These are phyloP conservation scores for Aspergillus vadensis DNA, from an alignment of 2,329 filamentous ascomycete genomes.

Conservation along the genomic window DNA sequence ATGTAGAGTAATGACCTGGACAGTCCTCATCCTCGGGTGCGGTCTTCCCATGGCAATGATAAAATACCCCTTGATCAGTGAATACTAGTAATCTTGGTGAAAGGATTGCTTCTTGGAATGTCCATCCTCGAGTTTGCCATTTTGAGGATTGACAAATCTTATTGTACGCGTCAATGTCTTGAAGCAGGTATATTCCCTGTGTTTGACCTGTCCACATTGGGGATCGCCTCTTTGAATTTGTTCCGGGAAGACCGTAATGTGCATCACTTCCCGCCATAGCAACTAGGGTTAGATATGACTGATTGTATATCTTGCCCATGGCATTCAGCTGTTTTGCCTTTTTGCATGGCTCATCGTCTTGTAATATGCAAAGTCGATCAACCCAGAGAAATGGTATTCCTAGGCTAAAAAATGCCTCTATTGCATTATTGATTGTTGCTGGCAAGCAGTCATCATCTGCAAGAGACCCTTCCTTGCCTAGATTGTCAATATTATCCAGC, in stretches of 20 bases:
- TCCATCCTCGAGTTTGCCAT: slow-evolving; percentile 1
- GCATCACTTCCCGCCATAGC: not conserved
- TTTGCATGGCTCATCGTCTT: not conserved
- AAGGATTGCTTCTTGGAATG: not conserved
- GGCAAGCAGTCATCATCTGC: not conserved
- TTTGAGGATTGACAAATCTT: not conserved
- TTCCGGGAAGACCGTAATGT: not conserved
- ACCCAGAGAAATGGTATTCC: not conserved
- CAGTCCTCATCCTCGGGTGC: not conserved
- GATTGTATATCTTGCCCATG: not conserved
- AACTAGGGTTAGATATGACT: slow-evolving; percentile 2
- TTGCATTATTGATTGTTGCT: not conserved
- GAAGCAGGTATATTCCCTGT: not conserved
- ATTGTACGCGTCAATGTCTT: not conserved
- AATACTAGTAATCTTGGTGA: not conserved
- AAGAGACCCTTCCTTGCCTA: not conserved
- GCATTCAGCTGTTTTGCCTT: not conserved
- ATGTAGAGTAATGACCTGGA: too few relatives aligned
- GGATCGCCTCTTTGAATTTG: not conserved
- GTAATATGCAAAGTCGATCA: not conserved
- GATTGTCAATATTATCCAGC: not conserved
- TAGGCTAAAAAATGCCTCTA: not conserved
- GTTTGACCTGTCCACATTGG: not conserved
- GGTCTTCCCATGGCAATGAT: not conserved
- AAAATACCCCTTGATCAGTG: not conserved